Base-by-base conservation (phyloP, 2,329 filamentous ascomycete species). In the Beauveria asiatica region DNA sequence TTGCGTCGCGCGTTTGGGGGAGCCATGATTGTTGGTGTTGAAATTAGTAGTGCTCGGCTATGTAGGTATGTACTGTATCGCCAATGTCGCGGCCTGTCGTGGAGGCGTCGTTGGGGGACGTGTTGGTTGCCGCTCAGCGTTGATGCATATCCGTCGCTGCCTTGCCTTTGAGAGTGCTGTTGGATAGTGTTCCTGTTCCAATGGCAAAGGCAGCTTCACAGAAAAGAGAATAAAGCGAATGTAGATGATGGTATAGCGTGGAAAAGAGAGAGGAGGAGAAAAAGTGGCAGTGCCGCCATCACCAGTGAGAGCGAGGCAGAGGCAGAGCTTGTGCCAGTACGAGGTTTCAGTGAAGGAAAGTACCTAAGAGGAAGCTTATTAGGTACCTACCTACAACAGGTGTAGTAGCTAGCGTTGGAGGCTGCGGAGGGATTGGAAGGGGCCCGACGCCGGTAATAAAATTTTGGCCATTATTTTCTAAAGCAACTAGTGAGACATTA, bases 1-100 rank as follows among this genome's bases (percentile, higher is more conserved):
- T 80, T 80, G 54, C 79, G 77, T 17, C 88, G 72, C 6, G 71
- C 65, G 23, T 67, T 68, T 60, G 64, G 65, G n/a, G 64, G 62
- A 9, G 66, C 64, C 67, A 69, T 69, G 56, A 56, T 45, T 19
- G 21, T 25, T 65, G 46, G 13, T 41, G 49, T 51, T 53, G 57
- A 21, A 41, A 37, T 37, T 5, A 37, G 13, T 37, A 6, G 41
- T 39, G 25, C 39, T 39, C 30, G 17, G 33, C n/a, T n/a, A n/a
- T n/a, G n/a, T n/a, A n/a, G n/a, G n/a, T n/a, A n/a, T n/a, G n/a
- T n/a, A n/a, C n/a, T n/a, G n/a, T n/a, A n/a, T n/a, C n/a, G n/a
- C n/a, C n/a, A n/a, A n/a, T n/a, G n/a, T n/a, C n/a, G n/a, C 33
- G 33, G 33, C 33, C 33, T 37, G 5, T 37, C 33, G 33, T 37